Percentiles rank a stretch among this genome's conserved stretches.
Conservation (phyloP, 108 stramenopile species). For the Cyclotella distinguenda region DNA sequence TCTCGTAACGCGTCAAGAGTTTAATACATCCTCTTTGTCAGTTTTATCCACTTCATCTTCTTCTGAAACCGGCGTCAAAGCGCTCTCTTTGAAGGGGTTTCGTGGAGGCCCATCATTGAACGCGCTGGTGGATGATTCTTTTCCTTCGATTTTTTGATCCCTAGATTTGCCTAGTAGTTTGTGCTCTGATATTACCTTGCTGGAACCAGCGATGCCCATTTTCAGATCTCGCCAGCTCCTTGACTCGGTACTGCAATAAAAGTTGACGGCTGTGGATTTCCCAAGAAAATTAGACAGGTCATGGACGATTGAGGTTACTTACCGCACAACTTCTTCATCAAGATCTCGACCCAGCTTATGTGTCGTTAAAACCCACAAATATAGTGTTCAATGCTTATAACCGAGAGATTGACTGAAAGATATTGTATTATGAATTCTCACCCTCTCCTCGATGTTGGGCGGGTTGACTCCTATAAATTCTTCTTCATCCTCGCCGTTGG, state of each 20-base stretch:
- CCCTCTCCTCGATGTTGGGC: slow-evolving; percentile 15
- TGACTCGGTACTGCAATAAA: slow-evolving; percentile 15
- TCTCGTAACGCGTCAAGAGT: too few species aligned
- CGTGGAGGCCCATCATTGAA: background rate
- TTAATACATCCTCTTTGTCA: background rate
- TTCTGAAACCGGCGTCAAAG: background rate
- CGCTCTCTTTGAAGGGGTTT: background rate
- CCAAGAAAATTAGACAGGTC: background rate
- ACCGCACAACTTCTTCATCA: slow-evolving; percentile 12
- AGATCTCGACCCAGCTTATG: slow-evolving; percentile 28
- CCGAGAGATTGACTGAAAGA: background rate
- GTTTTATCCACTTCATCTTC: background rate
- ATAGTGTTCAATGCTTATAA: background rate
- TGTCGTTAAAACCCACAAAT: background rate
- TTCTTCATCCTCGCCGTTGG: background rate
- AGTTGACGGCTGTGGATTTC: background rate
- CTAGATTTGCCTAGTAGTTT: too few species aligned
- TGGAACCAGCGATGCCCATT: slow-evolving; percentile 33
- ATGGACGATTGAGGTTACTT: background rate
- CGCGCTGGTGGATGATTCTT: background rate
- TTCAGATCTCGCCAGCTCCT: slow-evolving; percentile 36
- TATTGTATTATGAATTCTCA: background rate
- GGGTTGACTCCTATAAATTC: background rate
- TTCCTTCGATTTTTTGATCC: background rate
- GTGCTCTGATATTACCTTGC: background rate